Conservation (phyloP, 2,329 filamentous ascomycete genomes). For the Trichoderma asperellum region DNA sequence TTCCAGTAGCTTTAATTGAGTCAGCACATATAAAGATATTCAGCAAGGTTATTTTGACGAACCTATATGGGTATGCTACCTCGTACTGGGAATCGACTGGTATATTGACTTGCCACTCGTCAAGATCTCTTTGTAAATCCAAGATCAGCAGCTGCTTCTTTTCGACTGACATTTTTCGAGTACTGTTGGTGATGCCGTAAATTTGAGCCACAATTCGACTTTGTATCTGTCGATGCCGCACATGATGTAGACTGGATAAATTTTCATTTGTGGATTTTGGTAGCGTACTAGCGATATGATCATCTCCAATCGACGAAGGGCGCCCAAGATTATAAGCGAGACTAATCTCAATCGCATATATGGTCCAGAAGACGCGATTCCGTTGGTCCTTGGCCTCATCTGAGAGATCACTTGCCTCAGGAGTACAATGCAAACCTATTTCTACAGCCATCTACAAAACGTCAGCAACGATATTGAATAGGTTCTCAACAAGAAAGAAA, state of each 20-base stretch:
- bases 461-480: neutral
- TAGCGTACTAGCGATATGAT: neutral
- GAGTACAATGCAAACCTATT: neutral
- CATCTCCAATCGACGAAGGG: neutral
- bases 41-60: neutral
- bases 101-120: neutral
- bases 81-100: neutral
- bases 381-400: neutral
- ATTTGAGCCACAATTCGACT: neutral
- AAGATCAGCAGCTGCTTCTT: neutral
- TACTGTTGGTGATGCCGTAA: neutral
- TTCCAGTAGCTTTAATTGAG: neutral
- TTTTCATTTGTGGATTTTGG: neutral
- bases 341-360: neutral
- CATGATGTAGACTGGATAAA: neutral
- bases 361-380: neutral
- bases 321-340: neutral
- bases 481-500: neutral
- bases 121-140: neutral
- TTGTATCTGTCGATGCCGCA: neutral
- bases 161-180: neutral
- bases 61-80: neutral
- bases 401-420: neutral
- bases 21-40: neutral
- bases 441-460: neutral